A percentile compares a stretch with the other conserved stretches of the same genome.
phyloP scores from a whole-genome alignment of 768 basidiomycete species.

The Lentinula raphanica region DNA sequence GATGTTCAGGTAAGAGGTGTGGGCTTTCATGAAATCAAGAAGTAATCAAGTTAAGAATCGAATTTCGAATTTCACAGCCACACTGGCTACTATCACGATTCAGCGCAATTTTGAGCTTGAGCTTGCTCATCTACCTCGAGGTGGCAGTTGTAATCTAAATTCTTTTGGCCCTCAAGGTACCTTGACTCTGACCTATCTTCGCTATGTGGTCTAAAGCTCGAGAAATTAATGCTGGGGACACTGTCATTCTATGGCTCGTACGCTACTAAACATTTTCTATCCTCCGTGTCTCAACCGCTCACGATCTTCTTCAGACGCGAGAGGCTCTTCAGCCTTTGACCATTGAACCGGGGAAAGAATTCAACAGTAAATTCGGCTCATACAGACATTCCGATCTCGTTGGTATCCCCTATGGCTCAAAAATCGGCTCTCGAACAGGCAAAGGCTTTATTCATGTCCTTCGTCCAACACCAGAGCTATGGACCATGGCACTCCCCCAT shows the following conservation, averaged over 20 bases:
- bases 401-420: constrained; percentile 87
- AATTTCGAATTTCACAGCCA: too few relatives aligned
- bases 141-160: too few relatives aligned
- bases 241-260: constrained; percentile 81
- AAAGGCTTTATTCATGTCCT: constrained; percentile 87
- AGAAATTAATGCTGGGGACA: constrained; percentile 68
- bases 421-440: constrained; percentile 71
- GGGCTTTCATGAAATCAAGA: too few relatives aligned
- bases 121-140: too few relatives aligned
- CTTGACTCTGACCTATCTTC: too few relatives aligned
- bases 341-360: constrained; percentile 71
- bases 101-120: too few relatives aligned
- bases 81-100: too few relatives aligned
- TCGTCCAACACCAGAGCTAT: too few relatives aligned
- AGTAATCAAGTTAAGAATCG: too few relatives aligned
- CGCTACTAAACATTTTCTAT: constrained; percentile 18
- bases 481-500: constrained; percentile 95
- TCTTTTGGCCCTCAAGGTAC: too few relatives aligned
- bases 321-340: constrained; percentile 74
- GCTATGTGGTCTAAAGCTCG: constrained; percentile 18
- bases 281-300: too few relatives aligned
- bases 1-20: constrained; percentile 10
- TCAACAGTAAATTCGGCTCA: too few relatives aligned
- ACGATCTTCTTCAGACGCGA: constrained; percentile 76
- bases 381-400: constrained; percentile 82